Evolutionary conservation across 306 rosid genomes (phyloP).

Genomic region (Arachis hypogaea): DNA sequence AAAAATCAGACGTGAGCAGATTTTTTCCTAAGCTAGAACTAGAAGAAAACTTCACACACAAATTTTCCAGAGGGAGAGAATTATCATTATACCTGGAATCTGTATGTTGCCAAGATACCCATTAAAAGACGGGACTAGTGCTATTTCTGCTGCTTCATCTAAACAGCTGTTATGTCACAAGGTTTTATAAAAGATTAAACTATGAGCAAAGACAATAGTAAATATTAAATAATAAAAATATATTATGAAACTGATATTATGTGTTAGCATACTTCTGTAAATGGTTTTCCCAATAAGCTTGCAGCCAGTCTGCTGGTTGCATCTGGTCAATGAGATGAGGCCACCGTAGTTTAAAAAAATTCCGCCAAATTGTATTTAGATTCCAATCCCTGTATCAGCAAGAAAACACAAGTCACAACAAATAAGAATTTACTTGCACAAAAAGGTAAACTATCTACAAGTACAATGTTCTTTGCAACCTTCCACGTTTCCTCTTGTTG

Average conservation of each 20-base stretch:
- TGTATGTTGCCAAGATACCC: slow-evolving; percentile 64
- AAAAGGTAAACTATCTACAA: neutral
- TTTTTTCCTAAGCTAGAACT: slow-evolving; percentile 25
- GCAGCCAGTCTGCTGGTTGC: slow-evolving; percentile 67
- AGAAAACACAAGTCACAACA: slow-evolving; percentile 22
- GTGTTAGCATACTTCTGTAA: slow-evolving; percentile 65
- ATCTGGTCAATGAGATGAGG: slow-evolving; percentile 45
- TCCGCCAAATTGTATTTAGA: slow-evolving; percentile 63
- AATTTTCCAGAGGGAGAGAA: slow-evolving; percentile 23
- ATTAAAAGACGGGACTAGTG: slow-evolving; percentile 61
- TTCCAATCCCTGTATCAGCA: slow-evolving; percentile 54
- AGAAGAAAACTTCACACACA: slow-evolving; percentile 32
- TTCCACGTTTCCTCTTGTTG: slow-evolving; percentile 65
- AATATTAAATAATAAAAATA: slow-evolving; percentile 4
- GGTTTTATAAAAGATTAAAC: slow-evolving; percentile 41
- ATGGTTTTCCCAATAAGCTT: slow-evolving; percentile 83
- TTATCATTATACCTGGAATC: slow-evolving; percentile 64
- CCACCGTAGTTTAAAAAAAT: slow-evolving; percentile 60
- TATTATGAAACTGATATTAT: slow-evolving; percentile 8
- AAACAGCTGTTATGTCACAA: slow-evolving; percentile 65
- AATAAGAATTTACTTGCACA: slow-evolving; percentile 32
- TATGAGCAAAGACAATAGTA: slow-evolving; percentile 23
- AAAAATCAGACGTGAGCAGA: slow-evolving; percentile 25
- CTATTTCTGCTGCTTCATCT: slow-evolving; percentile 81
- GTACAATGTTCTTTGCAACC: slow-evolving; percentile 51